Evolutionary conservation across 2,329 filamentous ascomycete genomes (phyloP).

Genomic region (Monosporascus sp.): DNA sequence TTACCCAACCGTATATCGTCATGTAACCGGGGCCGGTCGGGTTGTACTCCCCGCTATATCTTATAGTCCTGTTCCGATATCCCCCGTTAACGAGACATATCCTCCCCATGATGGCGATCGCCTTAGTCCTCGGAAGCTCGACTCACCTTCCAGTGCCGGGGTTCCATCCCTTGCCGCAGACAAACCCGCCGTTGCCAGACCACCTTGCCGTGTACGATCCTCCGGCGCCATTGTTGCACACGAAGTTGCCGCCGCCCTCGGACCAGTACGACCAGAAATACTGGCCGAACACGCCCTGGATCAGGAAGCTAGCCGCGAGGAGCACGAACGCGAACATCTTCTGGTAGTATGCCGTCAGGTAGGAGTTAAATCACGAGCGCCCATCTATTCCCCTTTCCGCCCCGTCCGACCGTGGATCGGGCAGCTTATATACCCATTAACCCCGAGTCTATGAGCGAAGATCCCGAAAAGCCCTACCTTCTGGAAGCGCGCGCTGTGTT

Average conservation of each 20-base stretch:
- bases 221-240: conserved; percentile 35
- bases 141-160: conserved; percentile 44
- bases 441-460: background rate
- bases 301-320: background rate
- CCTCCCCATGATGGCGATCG: background rate
- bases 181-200: conserved; percentile 46
- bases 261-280: conserved; percentile 41
- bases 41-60: conserved; percentile 31
- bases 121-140: background rate
- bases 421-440: background rate
- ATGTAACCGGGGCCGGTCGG: conserved; percentile 42
- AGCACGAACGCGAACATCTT: conserved; percentile 1
- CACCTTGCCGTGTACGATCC: conserved; percentile 40
- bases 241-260: conserved; percentile 35
- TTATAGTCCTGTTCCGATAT: conserved; percentile 22
- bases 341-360: background rate
- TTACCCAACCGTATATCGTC: conserved; percentile 49
- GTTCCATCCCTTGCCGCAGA: conserved; percentile 56
- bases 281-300: conserved; percentile 19
- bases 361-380: background rate
- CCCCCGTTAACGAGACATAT: background rate
- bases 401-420: background rate
- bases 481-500: background rate
- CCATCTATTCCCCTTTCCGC: background rate
- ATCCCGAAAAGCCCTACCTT: too few species aligned